These are phyloP conservation scores for Russula abietina DNA, from an alignment of 768 basidiomycete genomes.

Conservation along the genomic window DNA sequence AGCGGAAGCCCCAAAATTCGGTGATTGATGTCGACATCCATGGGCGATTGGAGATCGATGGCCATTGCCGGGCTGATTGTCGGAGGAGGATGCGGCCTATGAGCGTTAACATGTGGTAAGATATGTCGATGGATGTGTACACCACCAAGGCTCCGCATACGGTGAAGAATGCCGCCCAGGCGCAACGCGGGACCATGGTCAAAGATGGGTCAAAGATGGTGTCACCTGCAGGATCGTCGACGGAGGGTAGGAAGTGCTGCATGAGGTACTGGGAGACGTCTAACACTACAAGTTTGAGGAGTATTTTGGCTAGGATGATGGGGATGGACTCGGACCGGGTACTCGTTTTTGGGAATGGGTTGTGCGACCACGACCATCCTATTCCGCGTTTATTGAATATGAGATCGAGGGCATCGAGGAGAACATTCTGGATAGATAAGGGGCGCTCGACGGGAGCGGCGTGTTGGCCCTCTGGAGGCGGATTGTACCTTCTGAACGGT, in stretches of 20 bases:
- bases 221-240: slow-evolving; percentile 7
- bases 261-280: slow-evolving; percentile 11
- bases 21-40: slow-evolving; percentile 36
- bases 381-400: slow-evolving; percentile 17
- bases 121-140: neutral
- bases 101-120: slow-evolving; percentile 18
- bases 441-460: slow-evolving; percentile 1
- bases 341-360: neutral
- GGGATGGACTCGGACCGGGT: neutral
- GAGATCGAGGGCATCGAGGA: slow-evolving; percentile 21
- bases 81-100: slow-evolving; percentile 30
- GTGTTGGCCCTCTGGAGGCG: neutral
- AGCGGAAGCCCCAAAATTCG: slow-evolving; percentile 38
- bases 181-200: neutral
- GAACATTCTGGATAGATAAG: slow-evolving; percentile 2
- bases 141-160: neutral
- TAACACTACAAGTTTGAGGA: slow-evolving; percentile 3
- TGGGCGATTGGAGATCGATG: slow-evolving; percentile 34
- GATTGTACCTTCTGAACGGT: slow-evolving; percentile 7
- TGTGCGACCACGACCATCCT: slow-evolving; percentile 24
- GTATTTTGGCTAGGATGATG: neutral
- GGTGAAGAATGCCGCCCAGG: neutral
- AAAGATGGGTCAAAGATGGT: slow-evolving; percentile 16
- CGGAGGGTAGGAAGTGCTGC: slow-evolving; percentile 7
- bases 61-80: slow-evolving; percentile 33